These are phyloP conservation scores for Vanrija sp. DNA, from an alignment of 1,284 basidiomycete species.

Conservation along the genomic window DNA sequence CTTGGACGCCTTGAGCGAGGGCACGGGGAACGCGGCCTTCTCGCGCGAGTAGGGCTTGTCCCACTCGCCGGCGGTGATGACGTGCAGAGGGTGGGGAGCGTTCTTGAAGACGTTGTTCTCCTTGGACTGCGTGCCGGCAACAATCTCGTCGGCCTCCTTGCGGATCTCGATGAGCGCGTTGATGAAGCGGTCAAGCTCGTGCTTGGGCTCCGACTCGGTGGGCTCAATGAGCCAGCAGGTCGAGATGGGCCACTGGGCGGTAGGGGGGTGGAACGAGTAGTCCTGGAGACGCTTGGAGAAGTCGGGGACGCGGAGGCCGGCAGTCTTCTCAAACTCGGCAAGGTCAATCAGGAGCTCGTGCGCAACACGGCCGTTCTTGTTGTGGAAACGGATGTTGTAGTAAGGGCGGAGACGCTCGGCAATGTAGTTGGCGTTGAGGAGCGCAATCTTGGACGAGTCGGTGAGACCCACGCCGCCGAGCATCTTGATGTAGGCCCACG, in stretches of 20 bases:
- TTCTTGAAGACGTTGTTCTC: conserved; percentile 84
- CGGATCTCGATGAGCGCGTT: conserved; percentile 96
- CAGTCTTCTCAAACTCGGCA: conserved; percentile 84
- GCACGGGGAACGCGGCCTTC: conserved; percentile 76
- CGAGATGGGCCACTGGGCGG: conserved; percentile 73
- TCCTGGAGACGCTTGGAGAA: conserved; percentile 85
- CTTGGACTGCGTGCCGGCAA: conserved; percentile 76
- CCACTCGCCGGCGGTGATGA: conserved; percentile 76
- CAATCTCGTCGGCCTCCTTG: conserved; percentile 82
- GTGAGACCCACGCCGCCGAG: conserved; percentile 84
- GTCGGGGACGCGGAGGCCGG: conserved; percentile 86
- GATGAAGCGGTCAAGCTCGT: conserved; percentile 89
- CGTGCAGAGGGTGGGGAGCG: conserved; percentile 82
- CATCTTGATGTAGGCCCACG: conserved; percentile 99
- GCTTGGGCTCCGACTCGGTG: conserved; percentile 85
- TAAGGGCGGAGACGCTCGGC: conserved; percentile 77
- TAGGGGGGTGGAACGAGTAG: conserved; percentile 46
- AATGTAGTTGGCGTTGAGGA: conserved; percentile 97
- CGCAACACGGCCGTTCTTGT: conserved; percentile 83
- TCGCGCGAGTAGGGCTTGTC: conserved; percentile 80
- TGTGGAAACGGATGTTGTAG: conserved; percentile 87
- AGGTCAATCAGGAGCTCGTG: conserved; percentile 95
- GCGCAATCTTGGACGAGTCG: conserved; percentile 76
- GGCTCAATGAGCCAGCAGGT: conserved; percentile 82
- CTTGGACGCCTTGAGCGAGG: conserved; percentile 74